Percentiles rank a stretch among this genome's conserved stretches.
phyloP scores from a whole-genome alignment of 495 filamentous ascomycete genomes.

The Neurospora sp. region DNA sequence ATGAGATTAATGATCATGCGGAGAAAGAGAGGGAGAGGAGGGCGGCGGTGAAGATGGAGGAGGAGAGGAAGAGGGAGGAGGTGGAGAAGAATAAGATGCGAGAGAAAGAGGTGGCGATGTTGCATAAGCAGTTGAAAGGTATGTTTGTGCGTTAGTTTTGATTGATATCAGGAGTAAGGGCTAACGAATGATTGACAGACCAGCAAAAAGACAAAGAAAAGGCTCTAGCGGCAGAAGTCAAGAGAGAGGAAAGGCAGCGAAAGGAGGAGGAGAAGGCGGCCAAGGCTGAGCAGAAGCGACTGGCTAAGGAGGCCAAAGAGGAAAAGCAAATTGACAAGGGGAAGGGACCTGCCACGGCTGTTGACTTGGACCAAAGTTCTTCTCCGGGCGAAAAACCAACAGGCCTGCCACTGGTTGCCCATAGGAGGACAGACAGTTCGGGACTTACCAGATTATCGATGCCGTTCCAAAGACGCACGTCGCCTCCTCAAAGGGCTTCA shows the following conservation, averaged over 20 bases:
- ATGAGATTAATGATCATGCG: slow-evolving; percentile 72
- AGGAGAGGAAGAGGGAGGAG: slow-evolving; percentile 37
- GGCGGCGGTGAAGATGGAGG: slow-evolving; percentile 38
- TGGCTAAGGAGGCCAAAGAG: slow-evolving; percentile 33
- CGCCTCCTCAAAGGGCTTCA: slow-evolving; percentile 10
- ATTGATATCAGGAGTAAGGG: neutral
- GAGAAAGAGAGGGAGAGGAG: slow-evolving; percentile 55
- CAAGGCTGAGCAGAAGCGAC: slow-evolving; percentile 39
- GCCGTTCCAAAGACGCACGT: slow-evolving; percentile 6
- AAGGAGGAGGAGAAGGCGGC: slow-evolving; percentile 43
- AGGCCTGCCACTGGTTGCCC: neutral
- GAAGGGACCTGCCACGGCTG: neutral
- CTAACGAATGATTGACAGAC: slow-evolving; percentile 12
- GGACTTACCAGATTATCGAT: neutral
- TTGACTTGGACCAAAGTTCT: neutral
- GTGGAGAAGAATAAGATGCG: slow-evolving; percentile 32
- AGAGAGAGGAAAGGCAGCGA: slow-evolving; percentile 34
- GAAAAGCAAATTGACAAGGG: slow-evolving; percentile 18
- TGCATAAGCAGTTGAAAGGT: slow-evolving; percentile 35
- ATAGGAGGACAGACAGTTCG: neutral
- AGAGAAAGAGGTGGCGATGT: slow-evolving; percentile 35
- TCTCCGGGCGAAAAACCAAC: neutral
- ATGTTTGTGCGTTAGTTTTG: slow-evolving; percentile 1
- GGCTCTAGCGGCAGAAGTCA: slow-evolving; percentile 39
- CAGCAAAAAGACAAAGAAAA: slow-evolving; percentile 43